Evolutionary conservation across 306 rosid genomes (phyloP).

Genomic region (Vigna radiata): DNA sequence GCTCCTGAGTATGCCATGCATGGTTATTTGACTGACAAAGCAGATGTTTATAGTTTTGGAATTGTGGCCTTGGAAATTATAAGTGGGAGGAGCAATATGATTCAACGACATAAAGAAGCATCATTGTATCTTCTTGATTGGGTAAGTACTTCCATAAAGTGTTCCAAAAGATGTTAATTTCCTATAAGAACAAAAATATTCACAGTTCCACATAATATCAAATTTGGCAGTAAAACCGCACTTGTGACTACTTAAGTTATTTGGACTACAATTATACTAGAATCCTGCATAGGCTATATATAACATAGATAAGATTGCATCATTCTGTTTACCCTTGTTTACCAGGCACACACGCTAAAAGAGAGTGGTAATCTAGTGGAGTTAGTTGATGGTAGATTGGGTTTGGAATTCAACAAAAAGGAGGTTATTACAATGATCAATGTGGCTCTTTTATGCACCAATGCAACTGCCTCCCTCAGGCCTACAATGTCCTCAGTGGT

Average conservation of each 20-base stretch:
- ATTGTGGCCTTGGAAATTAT: slow-evolving; percentile 52
- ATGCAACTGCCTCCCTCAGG: slow-evolving; percentile 39
- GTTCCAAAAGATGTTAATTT: no score
- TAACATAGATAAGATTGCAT: background rate
- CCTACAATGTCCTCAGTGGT: slow-evolving; percentile 55
- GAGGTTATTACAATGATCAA: slow-evolving; percentile 45
- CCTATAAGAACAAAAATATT: no score
- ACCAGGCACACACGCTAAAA: slow-evolving; percentile 47
- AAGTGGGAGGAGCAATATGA: slow-evolving; percentile 7
- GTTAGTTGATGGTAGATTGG: slow-evolving; percentile 46
- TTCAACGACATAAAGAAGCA: background rate
- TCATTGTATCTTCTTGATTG: slow-evolving; percentile 38
- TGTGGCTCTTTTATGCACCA: slow-evolving; percentile 50
- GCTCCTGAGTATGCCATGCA: slow-evolving; percentile 72
- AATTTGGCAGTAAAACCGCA: no score
- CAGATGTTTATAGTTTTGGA: slow-evolving; percentile 79
- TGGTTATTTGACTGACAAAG: slow-evolving; percentile 65
- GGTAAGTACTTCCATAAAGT: slow-evolving; percentile 39
- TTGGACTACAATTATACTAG: no score
- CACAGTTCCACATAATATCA: no score
- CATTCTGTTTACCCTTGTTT: background rate
- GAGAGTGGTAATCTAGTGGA: slow-evolving; percentile 44
- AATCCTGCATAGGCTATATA: no score
- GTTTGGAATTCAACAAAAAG: slow-evolving; percentile 35
- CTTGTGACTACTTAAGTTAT: no score